These are phyloP conservation scores for Naumovozyma castellii DNA, from an alignment of 805 yeast species.

Conservation along the genomic window DNA sequence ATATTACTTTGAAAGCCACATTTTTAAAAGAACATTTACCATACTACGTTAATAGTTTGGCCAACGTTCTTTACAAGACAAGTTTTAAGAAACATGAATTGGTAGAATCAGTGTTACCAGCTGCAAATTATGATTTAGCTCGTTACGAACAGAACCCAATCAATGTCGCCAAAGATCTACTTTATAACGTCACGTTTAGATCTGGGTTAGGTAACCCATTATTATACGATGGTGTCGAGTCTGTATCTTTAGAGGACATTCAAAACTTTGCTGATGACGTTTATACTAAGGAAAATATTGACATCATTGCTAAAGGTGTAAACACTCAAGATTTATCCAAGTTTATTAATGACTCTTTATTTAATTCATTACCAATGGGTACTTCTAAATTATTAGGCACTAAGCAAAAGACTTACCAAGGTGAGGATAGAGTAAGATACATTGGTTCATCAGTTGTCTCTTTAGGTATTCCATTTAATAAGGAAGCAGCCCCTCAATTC, in stretches of 20 bases:
- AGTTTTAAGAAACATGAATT: slow-evolving; percentile 77
- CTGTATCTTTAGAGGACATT: slow-evolving; percentile 54
- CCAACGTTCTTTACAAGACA: slow-evolving; percentile 60
- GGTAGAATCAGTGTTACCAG: slow-evolving; percentile 72
- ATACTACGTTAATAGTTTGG: slow-evolving; percentile 78
- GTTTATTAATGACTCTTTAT: slow-evolving; percentile 59
- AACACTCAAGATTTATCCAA: slow-evolving; percentile 56
- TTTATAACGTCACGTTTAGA: slow-evolving; percentile 77
- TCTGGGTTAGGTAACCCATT: slow-evolving; percentile 80
- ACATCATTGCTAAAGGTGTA: slow-evolving; percentile 66
- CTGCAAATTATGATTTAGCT: slow-evolving; percentile 55
- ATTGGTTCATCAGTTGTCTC: slow-evolving; percentile 62
- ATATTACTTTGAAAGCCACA: slow-evolving; percentile 66
- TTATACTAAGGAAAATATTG: slow-evolving; percentile 62
- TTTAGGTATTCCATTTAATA: slow-evolving; percentile 69
- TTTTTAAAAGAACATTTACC: slow-evolving; percentile 87
- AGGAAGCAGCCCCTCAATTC: slow-evolving; percentile 50
- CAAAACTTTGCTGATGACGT: slow-evolving; percentile 54
- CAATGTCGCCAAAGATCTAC: slow-evolving; percentile 61
- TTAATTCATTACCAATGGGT: slow-evolving; percentile 51
- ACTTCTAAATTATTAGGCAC: slow-evolving; percentile 35
- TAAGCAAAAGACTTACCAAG: slow-evolving; percentile 42
- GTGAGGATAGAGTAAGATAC: slow-evolving; percentile 62
- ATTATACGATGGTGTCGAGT: slow-evolving; percentile 56
- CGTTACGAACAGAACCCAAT: slow-evolving; percentile 42